Conservation (phyloP, 768 basidiomycete genomes). For the Macrolepiota fuliginosa region DNA sequence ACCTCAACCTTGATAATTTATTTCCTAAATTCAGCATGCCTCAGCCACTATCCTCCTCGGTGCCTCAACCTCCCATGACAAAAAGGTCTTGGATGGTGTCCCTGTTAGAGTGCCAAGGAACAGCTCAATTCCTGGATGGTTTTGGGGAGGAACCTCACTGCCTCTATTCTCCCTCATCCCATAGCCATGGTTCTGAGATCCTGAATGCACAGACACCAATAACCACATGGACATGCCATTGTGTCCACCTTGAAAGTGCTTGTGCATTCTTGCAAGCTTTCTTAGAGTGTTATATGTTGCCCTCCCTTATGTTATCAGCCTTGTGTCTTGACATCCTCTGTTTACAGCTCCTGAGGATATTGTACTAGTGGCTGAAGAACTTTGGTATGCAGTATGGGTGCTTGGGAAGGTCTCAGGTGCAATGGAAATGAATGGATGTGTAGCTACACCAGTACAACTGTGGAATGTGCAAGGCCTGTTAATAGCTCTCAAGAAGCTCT, state of each 20-base stretch:
- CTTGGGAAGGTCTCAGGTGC: conserved; percentile 78
- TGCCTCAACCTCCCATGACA: background rate
- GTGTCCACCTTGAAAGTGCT: too few relatives aligned
- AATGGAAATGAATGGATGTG: too few relatives aligned
- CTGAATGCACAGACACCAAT: conserved; percentile 46
- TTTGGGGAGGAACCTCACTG: conserved; percentile 50
- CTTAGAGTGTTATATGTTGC: conserved; percentile 29
- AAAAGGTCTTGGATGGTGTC: conserved; percentile 57
- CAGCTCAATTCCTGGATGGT: too few relatives aligned
- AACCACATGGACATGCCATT: conserved; percentile 78
- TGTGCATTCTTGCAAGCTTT: conserved; percentile 65
- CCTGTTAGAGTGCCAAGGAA: conserved; percentile 55
- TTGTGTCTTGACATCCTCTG: background rate
- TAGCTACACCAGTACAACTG: too few relatives aligned
- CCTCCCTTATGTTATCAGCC: background rate
- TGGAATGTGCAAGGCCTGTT: too few relatives aligned
- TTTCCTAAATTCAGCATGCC: background rate
- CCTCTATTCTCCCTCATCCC: conserved; percentile 32
- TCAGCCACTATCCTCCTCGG: background rate
- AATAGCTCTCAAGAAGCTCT: too few relatives aligned
- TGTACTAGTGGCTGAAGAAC: conserved; percentile 82
- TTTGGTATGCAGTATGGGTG: conserved; percentile 81
- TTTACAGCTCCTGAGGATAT: conserved; percentile 58
- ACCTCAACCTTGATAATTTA: background rate
- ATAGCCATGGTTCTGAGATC: background rate